A percentile compares a stretch with the other conserved stretches of the same genome.
phyloP scores from a whole-genome alignment of 140 eudicot species.

The Flaveria floridana region DNA sequence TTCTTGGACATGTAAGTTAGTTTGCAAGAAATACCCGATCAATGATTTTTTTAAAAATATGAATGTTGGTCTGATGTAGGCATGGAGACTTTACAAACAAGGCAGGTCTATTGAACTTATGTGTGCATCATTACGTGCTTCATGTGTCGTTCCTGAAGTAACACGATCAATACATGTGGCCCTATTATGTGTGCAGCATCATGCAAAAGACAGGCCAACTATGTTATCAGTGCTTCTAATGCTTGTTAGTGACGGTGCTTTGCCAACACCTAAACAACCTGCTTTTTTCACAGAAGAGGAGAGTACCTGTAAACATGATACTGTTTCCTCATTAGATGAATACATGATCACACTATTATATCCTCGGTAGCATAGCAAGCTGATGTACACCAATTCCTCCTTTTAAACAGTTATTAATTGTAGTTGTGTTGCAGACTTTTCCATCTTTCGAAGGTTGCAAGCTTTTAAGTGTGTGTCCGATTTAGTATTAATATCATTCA shows the following conservation, averaged over 20 bases:
- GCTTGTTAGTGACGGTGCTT: constrained; percentile 11
- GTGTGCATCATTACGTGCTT: constrained; percentile 1
- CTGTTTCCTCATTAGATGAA: neutral
- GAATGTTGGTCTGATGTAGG: neutral
- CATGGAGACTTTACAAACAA: constrained; percentile 28
- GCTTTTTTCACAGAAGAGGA: constrained; percentile 1
- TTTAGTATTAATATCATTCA: no score
- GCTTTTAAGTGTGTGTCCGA: no score
- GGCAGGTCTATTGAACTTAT: constrained; percentile 6
- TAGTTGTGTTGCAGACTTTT: no score
- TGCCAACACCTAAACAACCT: constrained; percentile 18
- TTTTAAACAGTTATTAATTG: no score
- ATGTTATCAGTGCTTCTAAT: constrained; percentile 23
- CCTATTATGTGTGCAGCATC: neutral
- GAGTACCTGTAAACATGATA: neutral
- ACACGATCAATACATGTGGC: constrained; percentile 25
- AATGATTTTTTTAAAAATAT: neutral
- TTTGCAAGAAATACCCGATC: no score
- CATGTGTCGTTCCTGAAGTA: constrained; percentile 10
- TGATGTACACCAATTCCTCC: neutral
- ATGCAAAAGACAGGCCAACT: constrained; percentile 33
- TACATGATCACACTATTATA: neutral
- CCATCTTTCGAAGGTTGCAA: no score
- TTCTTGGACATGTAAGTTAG: constrained; percentile 32
- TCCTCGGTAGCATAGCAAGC: neutral